phyloP scores from a whole-genome alignment of 306 rosid species.

The Chamaecrista fasciculata region DNA sequence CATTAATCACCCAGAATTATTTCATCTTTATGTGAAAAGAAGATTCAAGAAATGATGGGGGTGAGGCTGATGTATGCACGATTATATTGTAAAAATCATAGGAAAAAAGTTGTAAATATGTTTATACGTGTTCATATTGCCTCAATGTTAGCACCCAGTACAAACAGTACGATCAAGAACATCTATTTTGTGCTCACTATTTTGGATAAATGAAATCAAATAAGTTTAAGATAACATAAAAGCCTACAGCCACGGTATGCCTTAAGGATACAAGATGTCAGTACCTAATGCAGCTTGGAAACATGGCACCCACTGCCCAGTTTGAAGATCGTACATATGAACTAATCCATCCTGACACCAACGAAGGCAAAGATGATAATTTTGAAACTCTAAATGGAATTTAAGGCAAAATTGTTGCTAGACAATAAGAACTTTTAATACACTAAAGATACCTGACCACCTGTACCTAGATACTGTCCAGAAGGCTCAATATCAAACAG shows the following conservation, averaged over 20 bases:
- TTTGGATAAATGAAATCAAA: too few relatives aligned
- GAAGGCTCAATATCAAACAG: constrained; percentile 86
- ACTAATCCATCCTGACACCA: constrained; percentile 74
- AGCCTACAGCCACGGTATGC: constrained; percentile 1
- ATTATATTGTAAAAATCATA: not conserved
- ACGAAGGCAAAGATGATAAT: constrained; percentile 10
- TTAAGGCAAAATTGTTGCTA: constrained; percentile 17
- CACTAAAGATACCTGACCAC: constrained; percentile 79
- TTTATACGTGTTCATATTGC: not conserved
- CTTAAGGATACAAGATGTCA: constrained; percentile 25
- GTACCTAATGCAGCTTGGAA: constrained; percentile 90
- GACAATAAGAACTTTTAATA: constrained; percentile 22
- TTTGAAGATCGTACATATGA: constrained; percentile 87
- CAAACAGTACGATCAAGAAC: not conserved
- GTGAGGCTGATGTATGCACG: not conserved
- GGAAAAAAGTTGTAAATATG: not conserved
- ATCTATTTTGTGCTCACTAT: constrained; percentile 1
- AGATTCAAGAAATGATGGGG: not conserved
- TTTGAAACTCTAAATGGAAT: not conserved
- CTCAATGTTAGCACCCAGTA: not conserved
- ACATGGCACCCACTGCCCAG: constrained; percentile 90
- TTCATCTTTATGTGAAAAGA: not conserved
- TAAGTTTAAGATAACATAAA: constrained; percentile 21
- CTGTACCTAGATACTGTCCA: constrained; percentile 84
- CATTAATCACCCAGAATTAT: not conserved